These are phyloP conservation scores for Madurella mycetomatis DNA, from an alignment of 2,329 filamentous ascomycete genomes.

Conservation along the genomic window DNA sequence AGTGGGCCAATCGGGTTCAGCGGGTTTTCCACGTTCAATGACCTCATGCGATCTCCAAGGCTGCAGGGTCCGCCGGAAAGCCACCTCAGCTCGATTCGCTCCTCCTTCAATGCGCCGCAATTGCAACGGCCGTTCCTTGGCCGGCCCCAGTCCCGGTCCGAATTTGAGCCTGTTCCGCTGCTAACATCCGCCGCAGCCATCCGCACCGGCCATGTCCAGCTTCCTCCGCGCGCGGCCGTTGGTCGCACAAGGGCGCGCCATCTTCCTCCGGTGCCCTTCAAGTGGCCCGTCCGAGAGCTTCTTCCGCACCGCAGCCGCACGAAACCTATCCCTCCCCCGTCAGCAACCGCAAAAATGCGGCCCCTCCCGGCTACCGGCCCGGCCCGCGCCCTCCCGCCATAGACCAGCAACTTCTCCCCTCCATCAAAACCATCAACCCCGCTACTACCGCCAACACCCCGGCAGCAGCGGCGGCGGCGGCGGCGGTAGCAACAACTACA, in stretches of 20 bases:
- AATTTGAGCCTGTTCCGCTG: not conserved
- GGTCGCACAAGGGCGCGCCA: not conserved
- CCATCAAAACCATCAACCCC: not conserved
- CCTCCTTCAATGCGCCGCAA: not conserved
- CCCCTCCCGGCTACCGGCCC: too few species aligned
- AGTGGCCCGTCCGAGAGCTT: not conserved
- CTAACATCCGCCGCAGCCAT: not conserved
- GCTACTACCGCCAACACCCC: not conserved
- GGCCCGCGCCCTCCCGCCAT: not conserved
- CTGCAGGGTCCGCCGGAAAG: not conserved
- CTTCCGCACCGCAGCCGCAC: not conserved
- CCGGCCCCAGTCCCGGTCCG: not conserved
- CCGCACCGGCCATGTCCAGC: constrained; percentile 1
- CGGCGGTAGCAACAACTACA: not conserved
- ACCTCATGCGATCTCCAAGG: not conserved
- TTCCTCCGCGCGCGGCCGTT: not conserved
- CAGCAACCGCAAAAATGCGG: not conserved
- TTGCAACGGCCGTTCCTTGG: not conserved
- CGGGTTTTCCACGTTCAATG: not conserved
- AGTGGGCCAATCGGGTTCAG: too few species aligned
- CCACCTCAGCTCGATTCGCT: not conserved
- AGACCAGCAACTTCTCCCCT: not conserved
- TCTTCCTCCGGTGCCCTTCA: not conserved
- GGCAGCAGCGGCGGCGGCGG: not conserved
- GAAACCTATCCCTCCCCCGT: not conserved